A percentile compares a stretch with the other conserved stretches of the same genome.
phyloP scores from a whole-genome alignment of 78 protist genomes.

The Dictyostelium firmibasis region DNA sequence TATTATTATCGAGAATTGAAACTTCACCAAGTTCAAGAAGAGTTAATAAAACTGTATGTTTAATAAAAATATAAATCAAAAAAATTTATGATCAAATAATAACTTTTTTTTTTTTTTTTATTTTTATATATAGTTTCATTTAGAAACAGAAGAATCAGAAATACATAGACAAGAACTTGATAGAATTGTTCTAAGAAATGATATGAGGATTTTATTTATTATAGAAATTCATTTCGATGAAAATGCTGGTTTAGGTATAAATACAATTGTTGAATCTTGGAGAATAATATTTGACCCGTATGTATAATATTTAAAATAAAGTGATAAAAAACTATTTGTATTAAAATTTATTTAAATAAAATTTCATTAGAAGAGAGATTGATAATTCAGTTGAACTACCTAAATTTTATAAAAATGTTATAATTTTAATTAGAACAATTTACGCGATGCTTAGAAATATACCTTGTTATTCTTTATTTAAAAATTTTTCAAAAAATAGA shows the following conservation, averaged over 20 bases:
- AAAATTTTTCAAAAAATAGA: conserved; percentile 55
- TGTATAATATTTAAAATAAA: background rate
- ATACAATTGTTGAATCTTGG: conserved; percentile 74
- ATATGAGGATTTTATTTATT: conserved; percentile 32
- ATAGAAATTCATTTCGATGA: conserved; percentile 76
- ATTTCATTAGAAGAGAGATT: background rate
- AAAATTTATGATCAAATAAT: background rate
- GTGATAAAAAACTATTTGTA: too few relatives aligned
- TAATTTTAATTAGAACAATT: conserved; percentile 55
- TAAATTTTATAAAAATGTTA: conserved; percentile 59
- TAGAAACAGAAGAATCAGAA: conserved; percentile 70
- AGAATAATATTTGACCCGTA: conserved; percentile 73
- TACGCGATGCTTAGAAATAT: conserved; percentile 55
- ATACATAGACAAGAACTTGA: background rate
- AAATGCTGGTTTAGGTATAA: conserved; percentile 26
- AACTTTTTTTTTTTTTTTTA: background rate
- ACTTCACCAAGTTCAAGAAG: background rate
- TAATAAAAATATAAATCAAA: background rate
- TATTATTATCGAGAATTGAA: conserved; percentile 44
- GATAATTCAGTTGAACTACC: conserved; percentile 57
- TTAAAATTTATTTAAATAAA: background rate
- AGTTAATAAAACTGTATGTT: conserved; percentile 46
- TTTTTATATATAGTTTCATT: conserved; percentile 39
- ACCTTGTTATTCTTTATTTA: conserved; percentile 35
- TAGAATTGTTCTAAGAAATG: conserved; percentile 2